Conservation (phyloP, 2,329 filamentous ascomycete species). For the Diaporthe batatas region DNA sequence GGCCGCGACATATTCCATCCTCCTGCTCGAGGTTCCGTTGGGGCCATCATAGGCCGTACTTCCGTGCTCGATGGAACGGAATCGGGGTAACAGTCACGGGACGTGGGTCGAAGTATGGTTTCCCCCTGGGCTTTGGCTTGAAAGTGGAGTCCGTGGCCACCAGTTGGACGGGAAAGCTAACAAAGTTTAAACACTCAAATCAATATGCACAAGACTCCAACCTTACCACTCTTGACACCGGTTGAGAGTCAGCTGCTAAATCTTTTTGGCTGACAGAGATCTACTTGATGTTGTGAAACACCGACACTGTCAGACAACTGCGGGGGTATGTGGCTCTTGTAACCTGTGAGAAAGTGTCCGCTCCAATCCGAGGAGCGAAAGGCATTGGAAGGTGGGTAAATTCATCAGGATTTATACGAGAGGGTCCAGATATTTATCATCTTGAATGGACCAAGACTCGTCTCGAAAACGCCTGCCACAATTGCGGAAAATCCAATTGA, state of each 20-base stretch:
- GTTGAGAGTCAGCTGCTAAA: not conserved
- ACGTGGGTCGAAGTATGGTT: not conserved
- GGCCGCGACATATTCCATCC: too few species aligned
- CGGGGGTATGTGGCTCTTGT: not conserved
- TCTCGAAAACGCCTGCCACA: too few species aligned
- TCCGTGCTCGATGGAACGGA: not conserved
- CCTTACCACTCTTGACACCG: not conserved
- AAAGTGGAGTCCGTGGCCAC: not conserved
- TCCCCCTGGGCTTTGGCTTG: constrained; percentile 13
- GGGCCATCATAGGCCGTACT: not conserved
- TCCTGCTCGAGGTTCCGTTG: not conserved
- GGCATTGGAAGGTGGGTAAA: too few species aligned
- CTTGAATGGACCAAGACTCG: not conserved
- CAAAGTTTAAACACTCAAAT: not conserved
- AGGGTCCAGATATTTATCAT: too few species aligned
- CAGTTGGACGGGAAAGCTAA: not conserved
- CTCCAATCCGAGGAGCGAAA: not conserved
- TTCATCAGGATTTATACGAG: not conserved
- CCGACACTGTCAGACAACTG: not conserved
- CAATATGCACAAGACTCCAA: not conserved
- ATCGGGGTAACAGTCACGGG: not conserved
- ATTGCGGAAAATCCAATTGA: not conserved
- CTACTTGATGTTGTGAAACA: not conserved
- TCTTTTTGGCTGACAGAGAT: not conserved
- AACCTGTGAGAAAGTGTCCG: not conserved